Base-by-base conservation (phyloP, 2,329 filamentous ascomycete genomes). In the Drechslerella stenobrocha region DNA sequence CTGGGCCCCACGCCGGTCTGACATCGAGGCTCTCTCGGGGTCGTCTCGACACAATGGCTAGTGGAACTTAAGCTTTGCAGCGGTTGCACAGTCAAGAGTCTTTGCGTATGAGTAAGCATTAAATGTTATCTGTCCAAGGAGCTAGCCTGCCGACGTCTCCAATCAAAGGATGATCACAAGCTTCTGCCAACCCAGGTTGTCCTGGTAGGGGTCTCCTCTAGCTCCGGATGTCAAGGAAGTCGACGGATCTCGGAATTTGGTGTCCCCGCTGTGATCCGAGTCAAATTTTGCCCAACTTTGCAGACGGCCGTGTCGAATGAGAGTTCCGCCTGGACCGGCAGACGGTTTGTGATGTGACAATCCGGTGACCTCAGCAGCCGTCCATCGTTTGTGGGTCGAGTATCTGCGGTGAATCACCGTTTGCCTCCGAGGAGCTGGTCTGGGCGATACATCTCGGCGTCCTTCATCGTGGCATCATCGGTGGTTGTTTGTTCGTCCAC, bases 221-320 rank as follows among this genome's bases (percentile, higher is more conserved):
- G 37, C 37, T n/a, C 55, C 47, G 61, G 53, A 50, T 28, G 30
- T 53, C 48, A 52, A 58, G 61, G 61, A 59, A 53, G 61, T 65
- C 60, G 37, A 65, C 60, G 60, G 60, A 65, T 65, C 60, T 65
- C 60, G 60, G 60, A 65, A 65, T 52, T 42, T 15, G 28, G 34
- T 51, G n/a, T n/a, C n/a, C n/a, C n/a, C n/a, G n/a, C 2, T 37
- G 22, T 15, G 34, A 8, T 18, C 22, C 22, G 40, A 32, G 35
- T 48, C 35, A 18, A 15, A n/a, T n/a, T n/a, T n/a, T n/a, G n/a
- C n/a, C 32, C 46, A 45, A n/a, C 26, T 28, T 15, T 28, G 5
- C n/a, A 6, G 37, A 13, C 46, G 48, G 46, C 55, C 58, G 52
- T 55, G 32, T 44, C 32, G 18, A 20, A 26, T 26, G 30, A 46